A percentile compares a stretch with the other conserved stretches of the same genome.
These are phyloP conservation scores for Tylopilus subfusipes DNA, from an alignment of 768 basidiomycete species.

Conservation along the genomic window DNA sequence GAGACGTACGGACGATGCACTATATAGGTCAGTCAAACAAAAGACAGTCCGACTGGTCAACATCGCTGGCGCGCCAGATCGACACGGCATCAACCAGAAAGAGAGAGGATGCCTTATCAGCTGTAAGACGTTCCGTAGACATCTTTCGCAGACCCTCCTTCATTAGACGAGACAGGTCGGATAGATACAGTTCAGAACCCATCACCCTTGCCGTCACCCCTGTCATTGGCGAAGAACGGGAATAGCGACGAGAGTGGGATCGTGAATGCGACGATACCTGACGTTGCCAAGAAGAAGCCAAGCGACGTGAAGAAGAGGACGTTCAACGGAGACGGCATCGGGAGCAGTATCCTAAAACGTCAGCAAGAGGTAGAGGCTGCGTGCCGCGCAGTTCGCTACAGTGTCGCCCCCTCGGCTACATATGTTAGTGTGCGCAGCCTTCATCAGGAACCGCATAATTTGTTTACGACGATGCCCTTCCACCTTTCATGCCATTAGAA, in stretches of 20 bases:
- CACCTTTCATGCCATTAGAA: slow-evolving; percentile 57
- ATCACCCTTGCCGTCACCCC: slow-evolving; percentile 30
- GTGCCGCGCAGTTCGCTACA: slow-evolving; percentile 42
- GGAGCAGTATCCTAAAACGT: slow-evolving; percentile 59
- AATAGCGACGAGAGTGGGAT: slow-evolving; percentile 23
- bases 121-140: slow-evolving; percentile 23
- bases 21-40: slow-evolving; percentile 27
- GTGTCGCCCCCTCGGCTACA: slow-evolving; percentile 26
- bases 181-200: slow-evolving; percentile 23
- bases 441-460: slow-evolving; percentile 29
- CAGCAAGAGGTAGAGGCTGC: slow-evolving; percentile 53
- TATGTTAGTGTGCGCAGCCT: slow-evolving; percentile 31
- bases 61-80: slow-evolving; percentile 25
- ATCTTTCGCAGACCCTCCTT: slow-evolving; percentile 22
- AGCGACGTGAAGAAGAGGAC: slow-evolving; percentile 50
- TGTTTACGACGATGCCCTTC: slow-evolving; percentile 30
- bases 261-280: slow-evolving; percentile 28
- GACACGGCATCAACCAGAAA: slow-evolving; percentile 28
- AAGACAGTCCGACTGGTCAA: slow-evolving; percentile 12
- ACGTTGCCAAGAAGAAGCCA: slow-evolving; percentile 41
- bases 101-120: slow-evolving; percentile 30
- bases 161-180: slow-evolving; percentile 21
- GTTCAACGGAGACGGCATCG: slow-evolving; percentile 41
- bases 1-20: slow-evolving; percentile 34
- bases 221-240: slow-evolving; percentile 25